Conservation (phyloP, 208 protist genomes). For the Acanthamoeba castellanii region DNA sequence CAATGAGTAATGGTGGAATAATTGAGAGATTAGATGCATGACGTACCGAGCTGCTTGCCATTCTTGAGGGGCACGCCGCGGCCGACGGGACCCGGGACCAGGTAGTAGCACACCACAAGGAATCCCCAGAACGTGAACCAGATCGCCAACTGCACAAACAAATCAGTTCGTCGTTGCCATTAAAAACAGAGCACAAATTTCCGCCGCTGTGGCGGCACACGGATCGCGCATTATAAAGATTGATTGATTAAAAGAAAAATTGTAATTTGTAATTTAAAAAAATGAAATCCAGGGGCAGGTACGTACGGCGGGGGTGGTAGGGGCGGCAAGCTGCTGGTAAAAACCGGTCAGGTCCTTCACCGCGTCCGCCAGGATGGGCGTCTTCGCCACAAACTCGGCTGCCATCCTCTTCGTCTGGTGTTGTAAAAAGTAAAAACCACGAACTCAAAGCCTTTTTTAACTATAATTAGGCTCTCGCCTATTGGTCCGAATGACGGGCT, state of each 20-base stretch:
- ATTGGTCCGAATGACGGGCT: no score
- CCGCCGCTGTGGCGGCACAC: no score
- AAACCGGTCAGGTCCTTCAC: conserved; percentile 7
- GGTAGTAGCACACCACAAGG: conserved; percentile 48
- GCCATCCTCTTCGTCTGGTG: neutral
- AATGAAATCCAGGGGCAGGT: neutral
- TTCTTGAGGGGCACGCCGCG: conserved; percentile 17
- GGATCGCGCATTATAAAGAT: no score
- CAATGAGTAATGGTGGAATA: neutral
- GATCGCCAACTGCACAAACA: neutral
- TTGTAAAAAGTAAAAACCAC: no score
- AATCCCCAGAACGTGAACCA: conserved; percentile 41
- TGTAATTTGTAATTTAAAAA: neutral
- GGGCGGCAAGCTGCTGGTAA: neutral
- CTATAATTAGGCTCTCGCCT: no score
- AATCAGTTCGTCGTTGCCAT: neutral
- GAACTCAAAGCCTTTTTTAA: no score
- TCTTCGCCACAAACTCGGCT: neutral
- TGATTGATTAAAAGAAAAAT: neutral
- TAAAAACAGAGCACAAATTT: no score
- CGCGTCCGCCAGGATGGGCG: neutral
- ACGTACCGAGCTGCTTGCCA: conserved; percentile 32
- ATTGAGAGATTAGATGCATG: neutral
- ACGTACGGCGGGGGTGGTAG: neutral
- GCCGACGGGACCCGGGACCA: neutral